phyloP scores from a whole-genome alignment of 1,284 basidiomycete species.

The Chalciporus piperatoides region DNA sequence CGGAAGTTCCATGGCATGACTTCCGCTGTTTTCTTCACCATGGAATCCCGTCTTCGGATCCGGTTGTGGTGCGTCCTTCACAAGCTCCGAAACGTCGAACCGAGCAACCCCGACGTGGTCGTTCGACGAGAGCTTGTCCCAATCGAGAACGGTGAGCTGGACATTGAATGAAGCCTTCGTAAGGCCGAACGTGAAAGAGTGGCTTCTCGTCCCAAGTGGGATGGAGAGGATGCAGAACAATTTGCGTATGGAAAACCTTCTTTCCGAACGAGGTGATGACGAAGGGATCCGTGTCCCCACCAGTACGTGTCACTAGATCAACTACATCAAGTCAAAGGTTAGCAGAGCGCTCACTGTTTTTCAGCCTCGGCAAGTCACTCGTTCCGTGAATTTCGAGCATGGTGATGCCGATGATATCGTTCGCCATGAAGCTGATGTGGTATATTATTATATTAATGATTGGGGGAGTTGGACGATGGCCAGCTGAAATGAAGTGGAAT shows the following conservation, averaged over 20 bases:
- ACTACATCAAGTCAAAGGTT: no score
- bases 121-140: constrained; percentile 91
- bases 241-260: constrained; percentile 93
- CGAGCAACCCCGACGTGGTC: constrained; percentile 80
- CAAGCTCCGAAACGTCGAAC: constrained; percentile 68
- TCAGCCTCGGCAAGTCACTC: no score
- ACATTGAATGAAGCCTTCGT: constrained; percentile 79
- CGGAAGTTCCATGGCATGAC: constrained; percentile 60
- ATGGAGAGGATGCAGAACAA: constrained; percentile 85
- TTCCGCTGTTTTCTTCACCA: constrained; percentile 30
- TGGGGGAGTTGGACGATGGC: no score
- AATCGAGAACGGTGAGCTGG: constrained; percentile 83
- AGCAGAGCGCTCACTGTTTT: no score
- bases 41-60: constrained; percentile 75
- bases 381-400: no score
- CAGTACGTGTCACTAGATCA: constrained; percentile 68
- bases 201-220: constrained; percentile 96
- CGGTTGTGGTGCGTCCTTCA: constrained; percentile 71
- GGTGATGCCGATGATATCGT: no score
- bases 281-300: constrained; percentile 98
- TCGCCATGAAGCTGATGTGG: no score
- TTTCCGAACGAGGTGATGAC: constrained; percentile 95
- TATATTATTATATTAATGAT: no score
- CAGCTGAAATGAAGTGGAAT: no score
- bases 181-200: constrained; percentile 89